These are phyloP conservation scores for Thozetella sp. DNA, from an alignment of 495 filamentous ascomycete species.

Conservation along the genomic window DNA sequence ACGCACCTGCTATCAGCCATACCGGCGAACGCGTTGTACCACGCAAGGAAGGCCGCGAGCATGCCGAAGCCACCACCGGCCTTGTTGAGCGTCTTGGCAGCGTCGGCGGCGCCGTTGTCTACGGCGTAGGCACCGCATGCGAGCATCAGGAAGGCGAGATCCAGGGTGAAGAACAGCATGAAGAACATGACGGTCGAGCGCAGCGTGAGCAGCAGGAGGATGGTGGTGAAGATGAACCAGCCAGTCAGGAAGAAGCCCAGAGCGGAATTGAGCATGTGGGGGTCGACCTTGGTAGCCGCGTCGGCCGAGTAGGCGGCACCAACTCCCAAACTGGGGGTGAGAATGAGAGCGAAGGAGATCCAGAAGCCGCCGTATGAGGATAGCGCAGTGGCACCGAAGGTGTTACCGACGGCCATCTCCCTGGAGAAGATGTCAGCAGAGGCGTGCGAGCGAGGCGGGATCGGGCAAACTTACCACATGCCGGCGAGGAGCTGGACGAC, in stretches of 20 bases:
- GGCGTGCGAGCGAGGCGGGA: neutral
- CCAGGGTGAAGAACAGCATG: slow-evolving; percentile 90
- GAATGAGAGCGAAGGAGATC: slow-evolving; percentile 85
- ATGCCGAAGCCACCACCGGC: slow-evolving; percentile 89
- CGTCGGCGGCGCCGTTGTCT: slow-evolving; percentile 23
- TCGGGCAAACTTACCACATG: slow-evolving; percentile 83
- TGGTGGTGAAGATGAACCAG: slow-evolving; percentile 98
- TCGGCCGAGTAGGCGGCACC: slow-evolving; percentile 44
- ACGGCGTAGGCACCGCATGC: slow-evolving; percentile 67
- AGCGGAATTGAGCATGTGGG: slow-evolving; percentile 53
- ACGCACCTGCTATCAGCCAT: slow-evolving; percentile 84
- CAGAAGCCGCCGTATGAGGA: slow-evolving; percentile 99
- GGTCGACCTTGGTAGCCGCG: slow-evolving; percentile 27
- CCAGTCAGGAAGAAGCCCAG: slow-evolving; percentile 86
- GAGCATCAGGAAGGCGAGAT: slow-evolving; percentile 89
- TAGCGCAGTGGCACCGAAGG: slow-evolving; percentile 95
- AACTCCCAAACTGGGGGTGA: slow-evolving; percentile 74
- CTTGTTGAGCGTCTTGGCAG: slow-evolving; percentile 55
- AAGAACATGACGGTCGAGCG: slow-evolving; percentile 97
- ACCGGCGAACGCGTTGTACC: slow-evolving; percentile 98
- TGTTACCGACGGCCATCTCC: slow-evolving; percentile 99
- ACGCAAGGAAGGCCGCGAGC: slow-evolving; percentile 86
- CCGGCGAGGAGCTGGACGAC: slow-evolving; percentile 90
- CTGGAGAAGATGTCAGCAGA: slow-evolving; percentile 38
- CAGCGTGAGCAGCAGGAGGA: slow-evolving; percentile 86